Evolutionary conservation across 768 basidiomycete species (phyloP), one percentile per base, ranked within the genome.

Genomic region (Dacryopinax primogenitus): DNA sequence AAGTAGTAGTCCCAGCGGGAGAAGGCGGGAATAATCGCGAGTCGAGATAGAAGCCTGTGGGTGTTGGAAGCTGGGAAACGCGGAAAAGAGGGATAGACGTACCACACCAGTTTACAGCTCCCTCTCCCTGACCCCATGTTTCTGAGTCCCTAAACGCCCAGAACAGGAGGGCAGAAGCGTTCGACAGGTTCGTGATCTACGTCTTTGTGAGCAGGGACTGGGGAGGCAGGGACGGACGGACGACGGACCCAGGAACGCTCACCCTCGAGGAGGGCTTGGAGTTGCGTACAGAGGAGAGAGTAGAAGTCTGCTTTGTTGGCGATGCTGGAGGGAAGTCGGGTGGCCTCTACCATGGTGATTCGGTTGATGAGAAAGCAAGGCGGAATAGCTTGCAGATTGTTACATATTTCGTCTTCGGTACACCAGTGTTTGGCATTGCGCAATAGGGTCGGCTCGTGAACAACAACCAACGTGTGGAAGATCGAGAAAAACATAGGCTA

Each of bases 31-130:
- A 88, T 62, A 88, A 75, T 33, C 76, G 74, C 1, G 86, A 78
- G 66, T 83, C 75, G 63, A 96, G 76, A 76, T 97, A 96, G 78
- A 97, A 95, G 12, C 94, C 92, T 95, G 73, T n/a, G 21, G 12
- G 7, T 26, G 61, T 44, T 28, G 7, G 2, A 26, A 9, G 21
- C 63, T 18, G 51, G 11, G 18, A 45, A 32, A 36, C 39, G 39
- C 2, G 41, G 47, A 35, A 32, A 21, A 32, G n/a, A 16, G 37
- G 35, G 62, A 63, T 23, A 65, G 28, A 69, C 89, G 77, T 70
- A 93, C 94, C 94, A 77, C 87, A 87, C 94, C 93, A 97, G 72
- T 95, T 95, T 23, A 95, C 90, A 1, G 87, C 83, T 63, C 84
- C 82, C 36, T 82, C 76, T 16, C 79, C 78, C 35, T 71, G 70